Evolutionary conservation across 805 yeast species (phyloP).

Genomic region (Kodamaea lidongshanica): DNA sequence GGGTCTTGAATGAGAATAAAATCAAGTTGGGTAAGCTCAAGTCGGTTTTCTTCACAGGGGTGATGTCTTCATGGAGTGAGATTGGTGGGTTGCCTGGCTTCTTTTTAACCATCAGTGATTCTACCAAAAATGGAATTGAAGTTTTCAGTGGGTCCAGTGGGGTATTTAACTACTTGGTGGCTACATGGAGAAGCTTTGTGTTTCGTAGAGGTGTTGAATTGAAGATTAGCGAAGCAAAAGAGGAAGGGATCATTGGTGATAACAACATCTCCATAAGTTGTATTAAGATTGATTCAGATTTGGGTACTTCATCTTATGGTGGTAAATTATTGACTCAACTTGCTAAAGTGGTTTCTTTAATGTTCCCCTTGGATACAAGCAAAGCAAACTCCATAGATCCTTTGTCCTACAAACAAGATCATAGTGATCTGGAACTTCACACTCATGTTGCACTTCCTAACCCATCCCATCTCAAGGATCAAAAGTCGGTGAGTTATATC

Average conservation of each 20-base stretch:
- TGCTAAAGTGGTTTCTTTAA: constrained; percentile 38
- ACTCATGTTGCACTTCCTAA: constrained; percentile 31
- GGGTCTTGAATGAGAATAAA: constrained; percentile 59
- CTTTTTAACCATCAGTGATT: constrained; percentile 74
- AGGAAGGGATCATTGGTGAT: constrained; percentile 28
- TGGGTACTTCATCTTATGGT: constrained; percentile 1
- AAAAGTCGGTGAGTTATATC: constrained; percentile 59
- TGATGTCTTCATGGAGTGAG: constrained; percentile 60
- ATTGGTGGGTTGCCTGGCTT: constrained; percentile 92
- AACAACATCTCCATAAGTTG: constrained; percentile 35
- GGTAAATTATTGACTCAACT: constrained; percentile 14
- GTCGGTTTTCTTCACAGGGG: constrained; percentile 73
- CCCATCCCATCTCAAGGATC: constrained; percentile 25
- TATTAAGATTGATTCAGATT: constrained; percentile 21
- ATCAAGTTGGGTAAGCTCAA: constrained; percentile 52
- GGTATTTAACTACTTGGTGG: constrained; percentile 44
- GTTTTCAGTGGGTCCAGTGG: constrained; percentile 41
- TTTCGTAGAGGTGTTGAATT: constrained; percentile 67
- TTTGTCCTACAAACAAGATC: constrained; percentile 32
- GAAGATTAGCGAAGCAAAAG: constrained; percentile 25
- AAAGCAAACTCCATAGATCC: constrained; percentile 33
- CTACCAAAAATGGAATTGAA: constrained; percentile 54
- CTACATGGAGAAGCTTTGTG: constrained; percentile 84
- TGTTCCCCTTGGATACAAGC: constrained; percentile 52
- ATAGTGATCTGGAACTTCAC: constrained; percentile 32